Percentiles rank a stretch among this genome's conserved stretches.
Conservation (phyloP, 768 basidiomycete genomes). For the Lentinula lateritia region DNA sequence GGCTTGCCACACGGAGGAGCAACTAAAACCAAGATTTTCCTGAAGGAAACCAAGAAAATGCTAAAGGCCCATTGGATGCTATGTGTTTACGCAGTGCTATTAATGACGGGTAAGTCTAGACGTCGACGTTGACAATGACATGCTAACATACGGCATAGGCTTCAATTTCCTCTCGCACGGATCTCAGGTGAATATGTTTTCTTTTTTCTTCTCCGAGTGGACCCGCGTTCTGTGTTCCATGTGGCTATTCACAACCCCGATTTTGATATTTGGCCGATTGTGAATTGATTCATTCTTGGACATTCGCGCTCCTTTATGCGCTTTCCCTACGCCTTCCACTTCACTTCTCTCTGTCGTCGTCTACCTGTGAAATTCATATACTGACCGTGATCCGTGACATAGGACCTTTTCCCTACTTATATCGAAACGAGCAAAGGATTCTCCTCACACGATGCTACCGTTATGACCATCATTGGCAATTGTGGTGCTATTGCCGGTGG, state of each 20-base stretch:
- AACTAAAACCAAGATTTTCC: constrained; percentile 64
- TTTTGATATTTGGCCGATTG: not conserved
- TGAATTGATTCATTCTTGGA: not conserved
- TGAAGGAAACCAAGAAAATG: constrained; percentile 69
- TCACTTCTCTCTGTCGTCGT: not conserved
- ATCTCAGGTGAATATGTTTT: constrained; percentile 36
- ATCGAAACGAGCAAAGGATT: constrained; percentile 60
- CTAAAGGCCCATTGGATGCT: constrained; percentile 75
- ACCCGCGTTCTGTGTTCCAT: not conserved
- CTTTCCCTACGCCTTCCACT: not conserved
- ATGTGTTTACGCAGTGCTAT: constrained; percentile 77
- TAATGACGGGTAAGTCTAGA: constrained; percentile 58
- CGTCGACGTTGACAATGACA: not conserved
- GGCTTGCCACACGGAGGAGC: constrained; percentile 28
- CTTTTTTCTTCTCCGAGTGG: not conserved
- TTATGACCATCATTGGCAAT: constrained; percentile 79
- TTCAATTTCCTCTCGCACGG: constrained; percentile 80
- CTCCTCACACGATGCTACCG: constrained; percentile 48
- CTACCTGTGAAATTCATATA: not conserved
- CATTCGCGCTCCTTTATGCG: not conserved
- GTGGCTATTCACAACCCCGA: too few species aligned
- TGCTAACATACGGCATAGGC: constrained; percentile 25
- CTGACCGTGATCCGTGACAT: not conserved
- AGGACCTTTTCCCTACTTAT: constrained; percentile 82
- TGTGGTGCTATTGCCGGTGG: constrained; percentile 56